Conservation (phyloP, 2,329 filamentous ascomycete genomes). For the Colletotrichum horii region DNA sequence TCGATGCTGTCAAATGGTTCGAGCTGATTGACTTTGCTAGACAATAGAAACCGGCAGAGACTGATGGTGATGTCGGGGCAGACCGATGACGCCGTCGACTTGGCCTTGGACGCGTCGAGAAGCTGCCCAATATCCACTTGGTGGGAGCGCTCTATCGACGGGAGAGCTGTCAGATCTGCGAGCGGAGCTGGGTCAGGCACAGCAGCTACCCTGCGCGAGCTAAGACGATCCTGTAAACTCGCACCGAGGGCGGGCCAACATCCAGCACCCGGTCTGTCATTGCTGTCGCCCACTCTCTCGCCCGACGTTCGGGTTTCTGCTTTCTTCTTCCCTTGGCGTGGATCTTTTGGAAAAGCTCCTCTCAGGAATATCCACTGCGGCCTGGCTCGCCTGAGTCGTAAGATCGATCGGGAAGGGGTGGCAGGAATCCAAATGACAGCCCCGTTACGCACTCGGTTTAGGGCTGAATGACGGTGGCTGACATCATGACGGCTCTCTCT, state of each 20-base stretch:
- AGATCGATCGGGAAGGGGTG: neutral
- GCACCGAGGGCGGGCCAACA: neutral
- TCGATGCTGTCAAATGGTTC: neutral
- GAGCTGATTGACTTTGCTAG: neutral
- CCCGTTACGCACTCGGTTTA: neutral
- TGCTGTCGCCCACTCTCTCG: too few relatives aligned
- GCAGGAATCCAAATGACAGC: neutral
- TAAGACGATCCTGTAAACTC: neutral
- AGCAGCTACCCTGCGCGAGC: neutral
- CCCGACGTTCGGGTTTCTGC: neutral
- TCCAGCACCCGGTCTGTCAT: neutral
- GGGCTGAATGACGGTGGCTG: conserved; percentile 8
- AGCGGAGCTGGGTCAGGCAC: neutral
- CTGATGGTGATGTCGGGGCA: neutral
- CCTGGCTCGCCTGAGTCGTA: neutral
- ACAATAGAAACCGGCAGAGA: neutral
- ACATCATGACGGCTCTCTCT: conserved; percentile 8
- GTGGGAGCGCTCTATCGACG: neutral
- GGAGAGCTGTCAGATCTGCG: conserved; percentile 6
- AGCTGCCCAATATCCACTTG: neutral
- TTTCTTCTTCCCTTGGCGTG: neutral
- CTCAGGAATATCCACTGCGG: neutral
- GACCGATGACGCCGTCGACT: neutral
- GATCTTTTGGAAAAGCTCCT: neutral
- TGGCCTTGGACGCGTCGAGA: neutral